Base-by-base conservation (phyloP, 192 early-diverging fungal genomes). In the Helicostylum pulchrum region DNA sequence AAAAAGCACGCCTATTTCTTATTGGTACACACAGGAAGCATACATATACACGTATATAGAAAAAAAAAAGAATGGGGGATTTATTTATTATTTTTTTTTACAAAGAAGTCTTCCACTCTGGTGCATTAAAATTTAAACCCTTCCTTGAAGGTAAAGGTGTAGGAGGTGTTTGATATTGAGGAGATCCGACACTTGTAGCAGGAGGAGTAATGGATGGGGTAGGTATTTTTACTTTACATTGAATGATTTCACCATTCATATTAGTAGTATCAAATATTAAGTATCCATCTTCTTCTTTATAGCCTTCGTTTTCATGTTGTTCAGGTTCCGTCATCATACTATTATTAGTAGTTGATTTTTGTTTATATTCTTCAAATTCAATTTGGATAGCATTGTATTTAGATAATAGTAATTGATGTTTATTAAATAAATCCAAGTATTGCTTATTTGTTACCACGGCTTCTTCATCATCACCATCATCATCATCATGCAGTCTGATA, bases 181-280 rank as follows among this genome's bases (percentile, higher is more conserved):
- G 61, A 50, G 61, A 62, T 32, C 45, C 61, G n/a, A 47, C 46
- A 12, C 61, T 46, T n/a, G 61, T 62, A 6, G 47, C 49, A 39
- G 61, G 61, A 50, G 61, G 61, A 36, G 61, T 50, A 21, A 32
- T 26, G 23, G 52, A 34, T 20, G 20, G 45, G 5, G 47, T 26
- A 42, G 62, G 62, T 42, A 64, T 64, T 51, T 64, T 64, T 11
- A 64, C 62, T 42, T 50, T 46, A 51, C 62, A 64, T 14, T 64
- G 62, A 12, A 64, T 44, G 7, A 64, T 34, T 43, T 64, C 62
- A 3, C 62, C 62, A 53, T 64, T 53, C 32, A 26, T 53, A 21
- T 53, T 36, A 7, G 36, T 59, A 15, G 62, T 64, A 52, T 64
- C 51, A 42, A 64, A 64, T 30, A 64, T 36, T 1, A 64, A 10